Percentiles rank a stretch among this genome's conserved stretches.
These are phyloP conservation scores for Oxyria digyna DNA, from an alignment of 148 eudicot genomes.

Conservation along the genomic window DNA sequence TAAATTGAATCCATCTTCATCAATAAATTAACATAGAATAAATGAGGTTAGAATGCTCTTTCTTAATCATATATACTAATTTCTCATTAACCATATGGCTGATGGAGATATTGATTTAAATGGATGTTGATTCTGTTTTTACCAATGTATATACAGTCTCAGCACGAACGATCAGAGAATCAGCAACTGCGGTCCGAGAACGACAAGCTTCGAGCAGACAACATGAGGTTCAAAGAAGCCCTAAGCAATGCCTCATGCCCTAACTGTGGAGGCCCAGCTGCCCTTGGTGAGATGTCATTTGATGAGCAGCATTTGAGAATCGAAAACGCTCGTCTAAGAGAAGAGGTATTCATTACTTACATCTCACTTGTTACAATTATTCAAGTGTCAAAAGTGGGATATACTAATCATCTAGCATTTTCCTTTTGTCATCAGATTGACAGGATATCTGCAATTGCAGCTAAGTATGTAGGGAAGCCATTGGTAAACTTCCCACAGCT, in stretches of 20 bases:
- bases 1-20: neutral
- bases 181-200: conserved; percentile 29
- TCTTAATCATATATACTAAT: too few relatives aligned
- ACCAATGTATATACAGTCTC: conserved; percentile 20
- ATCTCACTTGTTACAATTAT: neutral
- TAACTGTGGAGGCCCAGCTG: conserved; percentile 26
- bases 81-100: neutral
- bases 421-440: conserved; percentile 42
- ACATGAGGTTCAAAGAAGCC: conserved; percentile 27
- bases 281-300: conserved; percentile 28
- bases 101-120: neutral
- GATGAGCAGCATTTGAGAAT: conserved; percentile 29
- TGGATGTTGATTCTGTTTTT: too few relatives aligned
- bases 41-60: neutral
- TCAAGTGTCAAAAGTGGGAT: too few relatives aligned
- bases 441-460: conserved; percentile 91
- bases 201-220: conserved; percentile 32
- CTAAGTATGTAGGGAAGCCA: conserved; percentile 90
- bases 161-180: conserved; percentile 31
- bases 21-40: neutral
- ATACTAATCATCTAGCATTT: too few relatives aligned
- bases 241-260: conserved; percentile 27
- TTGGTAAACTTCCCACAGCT: conserved; percentile 19
- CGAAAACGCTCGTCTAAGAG: conserved; percentile 32
- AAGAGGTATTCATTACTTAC: conserved; percentile 20